These are phyloP conservation scores for Geoglossum cookeanum DNA, from an alignment of 2,329 filamentous ascomycete genomes.

Conservation along the genomic window DNA sequence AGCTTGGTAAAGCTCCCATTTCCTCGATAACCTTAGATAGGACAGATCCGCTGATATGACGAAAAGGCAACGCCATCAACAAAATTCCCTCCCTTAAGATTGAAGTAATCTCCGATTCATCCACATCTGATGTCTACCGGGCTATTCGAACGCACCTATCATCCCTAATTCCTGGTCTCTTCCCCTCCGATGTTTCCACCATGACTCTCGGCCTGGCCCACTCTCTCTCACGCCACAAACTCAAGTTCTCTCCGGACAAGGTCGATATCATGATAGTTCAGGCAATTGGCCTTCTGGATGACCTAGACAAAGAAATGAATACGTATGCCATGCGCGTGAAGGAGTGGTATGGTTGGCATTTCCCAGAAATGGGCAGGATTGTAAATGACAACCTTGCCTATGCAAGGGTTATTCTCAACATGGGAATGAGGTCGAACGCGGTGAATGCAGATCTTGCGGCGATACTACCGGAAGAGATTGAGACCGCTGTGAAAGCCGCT, in stretches of 20 bases:
- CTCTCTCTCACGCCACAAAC: slow-evolving; percentile 89
- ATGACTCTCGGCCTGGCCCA: slow-evolving; percentile 95
- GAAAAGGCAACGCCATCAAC: slow-evolving; percentile 58
- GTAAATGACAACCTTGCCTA: slow-evolving; percentile 95
- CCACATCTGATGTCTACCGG: slow-evolving; percentile 77
- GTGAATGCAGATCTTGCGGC: slow-evolving; percentile 63
- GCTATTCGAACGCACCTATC: slow-evolving; percentile 81
- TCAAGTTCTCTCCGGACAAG: slow-evolving; percentile 97
- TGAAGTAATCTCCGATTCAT: slow-evolving; percentile 62
- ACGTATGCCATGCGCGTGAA: slow-evolving; percentile 98
- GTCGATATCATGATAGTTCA: slow-evolving; percentile 99
- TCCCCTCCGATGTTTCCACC: slow-evolving; percentile 70
- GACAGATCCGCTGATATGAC: slow-evolving; percentile 1
- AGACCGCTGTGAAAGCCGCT: slow-evolving; percentile 75
- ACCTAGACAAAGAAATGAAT: slow-evolving; percentile 96
- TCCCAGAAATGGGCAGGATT: slow-evolving; percentile 94
- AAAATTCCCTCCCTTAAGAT: slow-evolving; percentile 80
- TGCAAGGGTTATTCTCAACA: slow-evolving; percentile 66
- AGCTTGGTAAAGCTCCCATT: slow-evolving; percentile 38
- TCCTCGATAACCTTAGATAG: not conserved
- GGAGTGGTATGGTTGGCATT: slow-evolving; percentile 99
- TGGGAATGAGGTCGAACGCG: slow-evolving; percentile 75
- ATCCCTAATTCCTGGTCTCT: slow-evolving; percentile 74
- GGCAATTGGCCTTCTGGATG: slow-evolving; percentile 81
- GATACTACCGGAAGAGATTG: slow-evolving; percentile 88